Percentiles rank a stretch among this genome's conserved stretches.
These are phyloP conservation scores for Penicillium verhagenii DNA, from an alignment of 495 filamentous ascomycete genomes.

Conservation along the genomic window DNA sequence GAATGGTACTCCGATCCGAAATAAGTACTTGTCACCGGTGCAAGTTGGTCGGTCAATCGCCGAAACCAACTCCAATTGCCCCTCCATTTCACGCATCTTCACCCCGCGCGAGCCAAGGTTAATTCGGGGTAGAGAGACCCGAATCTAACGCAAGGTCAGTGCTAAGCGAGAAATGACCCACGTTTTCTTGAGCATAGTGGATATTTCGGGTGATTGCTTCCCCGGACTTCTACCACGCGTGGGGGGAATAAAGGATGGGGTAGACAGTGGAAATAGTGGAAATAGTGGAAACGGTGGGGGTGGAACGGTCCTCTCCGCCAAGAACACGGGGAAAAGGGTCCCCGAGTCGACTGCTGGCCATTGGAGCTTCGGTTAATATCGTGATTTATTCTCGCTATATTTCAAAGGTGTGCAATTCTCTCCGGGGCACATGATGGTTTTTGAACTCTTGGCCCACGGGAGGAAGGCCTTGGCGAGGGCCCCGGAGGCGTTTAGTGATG, in stretches of 20 bases:
- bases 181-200: background rate
- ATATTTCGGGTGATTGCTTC: constrained; percentile 18
- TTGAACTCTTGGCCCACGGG: background rate
- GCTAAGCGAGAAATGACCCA: background rate
- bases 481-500: background rate
- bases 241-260: too few relatives aligned
- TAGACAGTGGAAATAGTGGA: background rate
- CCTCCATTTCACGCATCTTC: background rate
- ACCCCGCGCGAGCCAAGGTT: constrained; percentile 16
- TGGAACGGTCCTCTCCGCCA: constrained; percentile 12
- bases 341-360: background rate
- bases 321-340: constrained; percentile 7
- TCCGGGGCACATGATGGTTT: background rate
- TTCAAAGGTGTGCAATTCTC: background rate
- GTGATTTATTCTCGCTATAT: background rate
- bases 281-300: background rate
- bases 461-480: background rate
- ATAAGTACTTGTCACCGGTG: background rate
- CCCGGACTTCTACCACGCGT: constrained; percentile 16
- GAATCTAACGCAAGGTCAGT: background rate
- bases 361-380: constrained; percentile 10
- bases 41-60: background rate
- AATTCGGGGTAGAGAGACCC: constrained; percentile 14
- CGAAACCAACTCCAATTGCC: background rate
- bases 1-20: constrained; percentile 6